These are phyloP conservation scores for Candida parachauliodes DNA, from an alignment of 805 yeast species.

Conservation along the genomic window DNA sequence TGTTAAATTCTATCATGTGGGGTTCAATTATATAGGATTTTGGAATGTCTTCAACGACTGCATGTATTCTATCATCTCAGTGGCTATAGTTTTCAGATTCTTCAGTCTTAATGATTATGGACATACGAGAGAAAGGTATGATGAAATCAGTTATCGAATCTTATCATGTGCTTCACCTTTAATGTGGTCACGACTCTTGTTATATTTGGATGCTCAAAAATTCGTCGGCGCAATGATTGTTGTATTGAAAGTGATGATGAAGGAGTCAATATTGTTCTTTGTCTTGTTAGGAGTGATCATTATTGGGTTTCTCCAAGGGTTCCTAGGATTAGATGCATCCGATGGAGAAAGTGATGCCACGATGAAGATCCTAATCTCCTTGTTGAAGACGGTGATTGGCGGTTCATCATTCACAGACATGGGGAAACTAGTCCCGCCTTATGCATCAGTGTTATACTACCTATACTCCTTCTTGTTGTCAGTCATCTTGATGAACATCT, in stretches of 20 bases:
- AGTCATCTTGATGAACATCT: conserved; percentile 73
- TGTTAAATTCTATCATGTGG: conserved; percentile 72
- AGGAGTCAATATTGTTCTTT: conserved; percentile 80
- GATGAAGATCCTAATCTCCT: conserved; percentile 53
- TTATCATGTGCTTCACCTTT: conserved; percentile 81
- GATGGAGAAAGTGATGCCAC: conserved; percentile 83
- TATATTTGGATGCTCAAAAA: conserved; percentile 72
- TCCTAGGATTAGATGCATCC: conserved; percentile 80
- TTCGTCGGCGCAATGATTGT: conserved; percentile 90
- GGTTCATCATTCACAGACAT: conserved; percentile 70
- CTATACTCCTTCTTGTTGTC: conserved; percentile 71
- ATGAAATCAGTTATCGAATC: conserved; percentile 61
- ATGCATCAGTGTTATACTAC: conserved; percentile 77
- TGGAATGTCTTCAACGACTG: conserved; percentile 76
- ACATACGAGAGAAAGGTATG: conserved; percentile 32
- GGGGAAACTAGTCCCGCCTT: conserved; percentile 75
- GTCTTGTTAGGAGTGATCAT: conserved; percentile 66
- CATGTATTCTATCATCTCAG: conserved; percentile 53
- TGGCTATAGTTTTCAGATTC: conserved; percentile 55
- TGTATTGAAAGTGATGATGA: conserved; percentile 80
- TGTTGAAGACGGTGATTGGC: conserved; percentile 71
- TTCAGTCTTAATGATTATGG: conserved; percentile 27
- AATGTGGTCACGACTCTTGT: conserved; percentile 76
- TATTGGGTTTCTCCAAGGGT: conserved; percentile 82
- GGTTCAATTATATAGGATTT: conserved; percentile 65